Evolutionary conservation across 2,329 filamentous ascomycete species (phyloP), one percentile per base, ranked within the genome.

Genomic region (Clonostachys sp.): DNA sequence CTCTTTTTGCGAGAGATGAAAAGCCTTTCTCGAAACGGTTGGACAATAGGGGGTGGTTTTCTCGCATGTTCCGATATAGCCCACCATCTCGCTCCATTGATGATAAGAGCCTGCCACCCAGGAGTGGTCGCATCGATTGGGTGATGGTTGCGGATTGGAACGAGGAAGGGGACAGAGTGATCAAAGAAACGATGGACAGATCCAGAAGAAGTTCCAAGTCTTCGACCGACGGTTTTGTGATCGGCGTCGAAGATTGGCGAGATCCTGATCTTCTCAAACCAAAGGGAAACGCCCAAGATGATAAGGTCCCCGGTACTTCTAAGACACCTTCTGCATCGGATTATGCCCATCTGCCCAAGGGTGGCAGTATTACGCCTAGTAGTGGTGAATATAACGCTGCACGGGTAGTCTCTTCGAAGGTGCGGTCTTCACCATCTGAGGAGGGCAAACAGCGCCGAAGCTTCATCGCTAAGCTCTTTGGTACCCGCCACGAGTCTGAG

Each of bases 231-330:
- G 80, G 77, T 48, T 92, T 91, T 61, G 77, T 87, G 41, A 91
- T 92, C 57, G 89, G 88, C n/a, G 83, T 91, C 12, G 87, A 94
- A 54, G 89, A 94, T 61, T 92, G 89, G 89, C 80, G 88, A 54
- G 89, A 94, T 61, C 86, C 87, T 6, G 87, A 90, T 30, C 49
- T 60, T 44, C 53, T 60, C 18, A 39, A 39, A 18, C 36, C 36
- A n/a, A 30, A 30, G 9, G 17, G 36, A n/a, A n/a, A 8, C 10
- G 36, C 36, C 7, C 14, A 14, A 18, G 36, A 14, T 18, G 36
- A 39, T 18, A n/a, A 12, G 12, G 36, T 18, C 5, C 10, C 36
- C 5, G 36, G 36, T 12, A 30, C 24, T 30, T 10, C 24, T 6
- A 30, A 30, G 24, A 30, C 24, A 30, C 9, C 24, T 30, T 30